Conservation (phyloP, 2,329 filamentous ascomycete genomes). For the Calonectria ilicicola region DNA sequence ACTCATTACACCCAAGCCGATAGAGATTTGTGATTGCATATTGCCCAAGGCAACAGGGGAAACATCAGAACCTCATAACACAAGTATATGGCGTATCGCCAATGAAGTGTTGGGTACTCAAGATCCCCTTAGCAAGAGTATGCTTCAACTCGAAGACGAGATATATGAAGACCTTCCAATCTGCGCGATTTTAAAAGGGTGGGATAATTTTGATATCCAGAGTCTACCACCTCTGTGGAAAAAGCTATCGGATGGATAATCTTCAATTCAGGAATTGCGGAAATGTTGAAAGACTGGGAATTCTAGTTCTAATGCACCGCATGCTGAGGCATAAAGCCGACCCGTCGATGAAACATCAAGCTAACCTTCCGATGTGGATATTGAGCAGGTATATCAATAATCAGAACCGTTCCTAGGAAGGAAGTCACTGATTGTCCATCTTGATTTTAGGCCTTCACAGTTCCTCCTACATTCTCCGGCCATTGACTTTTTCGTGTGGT, state of each 20-base stretch:
- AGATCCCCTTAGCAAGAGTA: not conserved
- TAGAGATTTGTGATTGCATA: not conserved
- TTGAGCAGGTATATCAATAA: not conserved
- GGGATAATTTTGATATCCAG: not conserved
- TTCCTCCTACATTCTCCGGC: slow-evolving; percentile 11
- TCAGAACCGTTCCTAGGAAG: not conserved
- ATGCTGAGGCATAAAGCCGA: slow-evolving; percentile 2
- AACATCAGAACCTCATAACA: not conserved
- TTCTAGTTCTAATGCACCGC: slow-evolving; percentile 5
- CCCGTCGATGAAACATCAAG: not conserved
- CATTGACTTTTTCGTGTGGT: slow-evolving; percentile 18
- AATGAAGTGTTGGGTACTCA: not conserved
- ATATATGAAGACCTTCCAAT: slow-evolving; percentile 7
- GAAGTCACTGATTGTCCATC: not conserved
- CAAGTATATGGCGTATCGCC: slow-evolving; percentile 1
- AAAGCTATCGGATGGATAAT: not conserved
- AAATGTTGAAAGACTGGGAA: not conserved
- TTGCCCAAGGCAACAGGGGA: not conserved
- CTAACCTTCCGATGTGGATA: slow-evolving; percentile 3
- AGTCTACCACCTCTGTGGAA: not conserved
- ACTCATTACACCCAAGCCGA: not conserved
- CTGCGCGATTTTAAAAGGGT: not conserved
- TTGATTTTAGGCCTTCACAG: slow-evolving; percentile 2
- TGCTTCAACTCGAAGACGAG: not conserved
- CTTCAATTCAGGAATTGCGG: slow-evolving; percentile 1